Percentiles rank a stretch among this genome's conserved stretches.
Evolutionary conservation across 148 eudicot species (phyloP).

Genomic region (Rhododendron williamsianum): DNA sequence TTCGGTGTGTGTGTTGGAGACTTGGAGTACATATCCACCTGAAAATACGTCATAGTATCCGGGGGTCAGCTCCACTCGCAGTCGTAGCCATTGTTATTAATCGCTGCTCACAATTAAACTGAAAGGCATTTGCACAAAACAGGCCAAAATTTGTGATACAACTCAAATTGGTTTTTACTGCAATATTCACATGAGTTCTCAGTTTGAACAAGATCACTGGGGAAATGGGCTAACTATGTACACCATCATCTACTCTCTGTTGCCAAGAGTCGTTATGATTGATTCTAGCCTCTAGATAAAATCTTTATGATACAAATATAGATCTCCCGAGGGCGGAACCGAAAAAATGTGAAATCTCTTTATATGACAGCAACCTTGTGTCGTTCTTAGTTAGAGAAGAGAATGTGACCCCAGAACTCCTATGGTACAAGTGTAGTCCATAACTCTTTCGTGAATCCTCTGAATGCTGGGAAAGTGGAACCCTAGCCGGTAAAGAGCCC

Average conservation of each 20-base stretch:
- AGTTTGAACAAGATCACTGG: neutral
- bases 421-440: neutral
- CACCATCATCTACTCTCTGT: neutral
- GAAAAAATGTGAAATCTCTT: neutral
- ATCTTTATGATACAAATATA: conserved; percentile 3
- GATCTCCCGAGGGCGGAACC: neutral
- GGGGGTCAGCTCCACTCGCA: neutral
- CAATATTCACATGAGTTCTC: conserved; percentile 3
- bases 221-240: neutral
- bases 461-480: conserved; percentile 5
- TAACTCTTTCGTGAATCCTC: neutral
- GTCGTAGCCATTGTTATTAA: neutral
- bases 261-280: neutral
- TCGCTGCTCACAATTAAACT: neutral
- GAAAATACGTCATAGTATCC: neutral
- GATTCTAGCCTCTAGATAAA: conserved; percentile 5
- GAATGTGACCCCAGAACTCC: neutral
- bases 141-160: conserved; percentile 1
- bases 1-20: no score
- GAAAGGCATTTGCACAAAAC: neutral
- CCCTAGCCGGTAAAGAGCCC: neutral
- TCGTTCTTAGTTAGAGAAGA: neutral
- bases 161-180: neutral
- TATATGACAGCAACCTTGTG: neutral
- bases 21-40: no score